Base-by-base conservation (phyloP, 2,329 filamentous ascomycete genomes). In the Alternaria postmessia region DNA sequence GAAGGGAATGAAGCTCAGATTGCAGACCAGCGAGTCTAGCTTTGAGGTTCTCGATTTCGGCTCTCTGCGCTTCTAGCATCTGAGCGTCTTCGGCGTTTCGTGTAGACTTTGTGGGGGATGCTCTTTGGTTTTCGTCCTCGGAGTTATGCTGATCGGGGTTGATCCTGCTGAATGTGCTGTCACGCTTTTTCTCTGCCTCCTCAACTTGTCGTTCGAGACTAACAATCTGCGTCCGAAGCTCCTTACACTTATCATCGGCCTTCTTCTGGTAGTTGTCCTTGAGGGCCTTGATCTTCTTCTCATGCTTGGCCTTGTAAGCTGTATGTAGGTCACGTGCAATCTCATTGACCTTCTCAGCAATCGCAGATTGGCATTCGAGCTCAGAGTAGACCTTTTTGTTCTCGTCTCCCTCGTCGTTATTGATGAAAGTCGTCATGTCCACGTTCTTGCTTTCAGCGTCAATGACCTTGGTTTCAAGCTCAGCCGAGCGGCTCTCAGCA, bases 221-320 rank as follows among this genome's bases (percentile, higher is more conserved):
- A 46, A 88, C 88, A 43, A 96, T 84, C 63, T 88, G 88, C 18
- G 78, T 77, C 78, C 96, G 91, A 3, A 97, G 86, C 70, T 94
- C 91, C 54, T 87, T 87, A 57, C 94, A 87, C 73, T 91, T 92
- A 84, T 96, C 96, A 79, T 96, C 93, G 87, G 93, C 95, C 55
- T 94, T 89, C 47, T 87, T 87, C 78, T 97, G 93, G 80, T 98
- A 89, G 73, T 85, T 87, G 70, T 89, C 88, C 76, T 89, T 98
- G 66, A 99, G 84, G 4, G 94, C 94, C 1, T 92, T 87, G 44
- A 98, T 94, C 82, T 99, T 99, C 64, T 90, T 92, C 82, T 98
- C 94, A 77, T 99, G 95, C 81, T 99, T 99, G 75, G 91, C 89
- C 82, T 97, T 98, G 86, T 99, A 99, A 11, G 97, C 85, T 0